Percentiles rank a stretch among this genome's conserved stretches.
Conservation (phyloP, 257 asterid genomes). For the Linaria vulgaris region DNA sequence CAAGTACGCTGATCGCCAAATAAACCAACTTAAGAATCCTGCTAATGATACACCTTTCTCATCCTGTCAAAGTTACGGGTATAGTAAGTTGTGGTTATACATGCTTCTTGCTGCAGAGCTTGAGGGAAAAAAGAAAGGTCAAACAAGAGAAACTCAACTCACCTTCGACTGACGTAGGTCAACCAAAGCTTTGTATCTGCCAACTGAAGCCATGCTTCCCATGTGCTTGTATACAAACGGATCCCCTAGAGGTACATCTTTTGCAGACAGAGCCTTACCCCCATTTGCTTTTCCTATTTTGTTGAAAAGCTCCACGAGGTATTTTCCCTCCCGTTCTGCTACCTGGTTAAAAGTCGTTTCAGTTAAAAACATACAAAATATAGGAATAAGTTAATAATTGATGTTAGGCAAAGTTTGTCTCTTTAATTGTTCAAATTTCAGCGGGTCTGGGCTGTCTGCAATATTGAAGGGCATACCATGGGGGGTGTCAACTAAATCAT, state of each 20-base stretch:
- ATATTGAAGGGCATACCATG: no score
- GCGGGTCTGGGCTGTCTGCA: no score
- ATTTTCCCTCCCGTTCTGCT: conserved; percentile 93
- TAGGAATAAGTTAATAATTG: no score
- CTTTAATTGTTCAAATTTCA: no score
- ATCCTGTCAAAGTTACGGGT: conserved; percentile 42
- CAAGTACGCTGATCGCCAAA: conserved; percentile 89
- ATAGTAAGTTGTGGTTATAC: no score
- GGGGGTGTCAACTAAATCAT: no score
- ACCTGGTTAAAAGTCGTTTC: conserved; percentile 45
- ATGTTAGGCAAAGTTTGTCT: no score
- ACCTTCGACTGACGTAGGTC: conserved; percentile 89
- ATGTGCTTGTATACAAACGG: conserved; percentile 79
- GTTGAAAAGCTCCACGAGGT: conserved; percentile 60
- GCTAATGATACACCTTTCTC: conserved; percentile 65
- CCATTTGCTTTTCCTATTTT: conserved; percentile 53
- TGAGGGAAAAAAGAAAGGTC: background rate
- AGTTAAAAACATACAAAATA: no score
- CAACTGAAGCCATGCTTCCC: conserved; percentile 96
- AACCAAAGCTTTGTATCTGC: conserved; percentile 86
- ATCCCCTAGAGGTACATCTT: conserved; percentile 64
- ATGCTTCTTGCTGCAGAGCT: no score
- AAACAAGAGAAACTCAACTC: background rate
- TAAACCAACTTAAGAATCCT: conserved; percentile 73
- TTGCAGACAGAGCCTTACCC: conserved; percentile 67